Conservation (phyloP, 164 flowering plant species). For the Annona cherimola region DNA sequence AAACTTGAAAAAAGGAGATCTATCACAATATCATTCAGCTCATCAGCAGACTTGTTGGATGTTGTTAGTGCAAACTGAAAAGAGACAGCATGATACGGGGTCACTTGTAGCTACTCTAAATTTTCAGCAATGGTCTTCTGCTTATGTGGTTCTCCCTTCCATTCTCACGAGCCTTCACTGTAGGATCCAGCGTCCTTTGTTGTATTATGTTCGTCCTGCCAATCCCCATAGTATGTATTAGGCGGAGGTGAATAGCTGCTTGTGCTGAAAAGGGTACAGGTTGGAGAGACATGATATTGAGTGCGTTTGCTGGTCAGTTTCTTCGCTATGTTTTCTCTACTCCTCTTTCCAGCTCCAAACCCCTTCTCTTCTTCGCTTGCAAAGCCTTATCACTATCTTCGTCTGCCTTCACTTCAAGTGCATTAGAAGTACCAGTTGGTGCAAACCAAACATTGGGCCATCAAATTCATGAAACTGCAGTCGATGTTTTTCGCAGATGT, state of each 20-base stretch:
- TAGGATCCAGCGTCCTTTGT: no score
- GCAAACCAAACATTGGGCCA: neutral
- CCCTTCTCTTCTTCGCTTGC: neutral
- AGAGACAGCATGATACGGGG: no score
- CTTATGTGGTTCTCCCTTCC: no score
- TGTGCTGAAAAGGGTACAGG: neutral
- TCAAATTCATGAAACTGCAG: neutral
- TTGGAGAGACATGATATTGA: neutral
- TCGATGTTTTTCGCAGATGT: neutral
- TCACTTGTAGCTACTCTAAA: no score
- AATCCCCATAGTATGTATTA: neutral
- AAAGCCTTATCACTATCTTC: neutral
- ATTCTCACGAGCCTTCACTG: no score
- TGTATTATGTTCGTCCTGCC: neutral
- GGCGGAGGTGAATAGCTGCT: neutral
- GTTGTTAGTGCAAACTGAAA: no score
- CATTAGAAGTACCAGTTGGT: neutral
- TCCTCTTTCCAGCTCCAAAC: neutral
- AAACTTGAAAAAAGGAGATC: no score
- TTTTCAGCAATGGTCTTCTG: no score
- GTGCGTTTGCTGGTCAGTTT: neutral
- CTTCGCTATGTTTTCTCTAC: neutral
- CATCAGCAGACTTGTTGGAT: no score
- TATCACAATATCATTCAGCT: no score
- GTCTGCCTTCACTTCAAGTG: neutral